Evolutionary conservation across 768 basidiomycete species (phyloP), one percentile per base, ranked within the genome.

Genomic region (Termitomyces titanicus): DNA sequence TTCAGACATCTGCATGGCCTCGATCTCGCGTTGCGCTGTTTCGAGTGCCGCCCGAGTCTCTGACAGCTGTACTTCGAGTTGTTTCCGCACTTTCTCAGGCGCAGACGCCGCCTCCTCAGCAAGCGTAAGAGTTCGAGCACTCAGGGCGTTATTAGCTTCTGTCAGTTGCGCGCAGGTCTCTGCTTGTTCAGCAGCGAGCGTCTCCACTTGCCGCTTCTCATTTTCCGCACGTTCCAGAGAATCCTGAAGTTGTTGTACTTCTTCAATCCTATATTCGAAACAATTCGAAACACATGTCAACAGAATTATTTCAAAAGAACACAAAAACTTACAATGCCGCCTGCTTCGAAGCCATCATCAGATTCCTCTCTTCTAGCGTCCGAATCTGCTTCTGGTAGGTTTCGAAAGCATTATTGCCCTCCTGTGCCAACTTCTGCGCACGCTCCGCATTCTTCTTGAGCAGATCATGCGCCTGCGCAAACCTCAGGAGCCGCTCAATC

Each of bases 371-470:
- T 64, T 94, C 92, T 54, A 96, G 75, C 22, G 78, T 81, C 63
- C 80, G 79, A 3, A 95, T 86, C 65, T 96, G 93, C 71, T 86
- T 88, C 74, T 96, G 91, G 65, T 97, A 96, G 17, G 88, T 93
- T 74, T 93, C 92, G 39, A 97, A 71, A 24, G 88, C 91, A 18
- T 66, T 69, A 56, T 83, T 85, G 38, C 88, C 89, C 48, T 94
- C 94, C 68, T 88, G 86, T 3, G 92, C 90, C 27, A 96, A 79
- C 70, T 92, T 93, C 76, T 94, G 89, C 20, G 92, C 94, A 47
- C 92, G 79, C 64, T 93, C 92, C 18, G 93, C 92, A 65, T 94
- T 94, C 73, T 87, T 89, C 79, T 94, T 96, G 57, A 96, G 79
- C 60, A 95, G 65, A 61, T 96, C 94, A 56, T 95, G 89, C 47